Base-by-base conservation (phyloP, 352 stramenopile genomes). In the Pythium rhizo-oryzae region DNA sequence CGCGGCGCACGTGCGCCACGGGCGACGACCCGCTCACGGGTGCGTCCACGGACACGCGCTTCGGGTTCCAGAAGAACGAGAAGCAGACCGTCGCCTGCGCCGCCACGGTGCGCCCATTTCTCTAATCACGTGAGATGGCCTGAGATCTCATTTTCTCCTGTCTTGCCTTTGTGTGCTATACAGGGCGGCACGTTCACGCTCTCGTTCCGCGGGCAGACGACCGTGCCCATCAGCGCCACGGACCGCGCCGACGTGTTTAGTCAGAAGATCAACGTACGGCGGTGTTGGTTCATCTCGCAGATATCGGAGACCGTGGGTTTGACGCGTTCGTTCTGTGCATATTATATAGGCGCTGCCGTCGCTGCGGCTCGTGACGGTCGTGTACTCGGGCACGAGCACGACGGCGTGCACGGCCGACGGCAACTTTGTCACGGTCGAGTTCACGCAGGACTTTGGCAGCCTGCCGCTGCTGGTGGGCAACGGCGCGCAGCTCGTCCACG, bases 51-150 rank as follows among this genome's bases (percentile, higher is more conserved):
- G 86, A 94, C 43, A 63, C 71, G 21, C 49, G 87, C 44, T 93
- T 92, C 62, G 86, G 83, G 4, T 76, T 82, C 58, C 86, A 94
- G 70, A 88, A 89, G 70, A 94, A 94, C 66, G 86, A 94, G 54
- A 92, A 91, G 51, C 84, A 94, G 73, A 85, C 77, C 12, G 72
- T 94, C 8, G 80, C 72, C 37, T 94, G 86, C 67, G 70, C 73
- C 15, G 82, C 86, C 1, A 93, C 84, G 19, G 85, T 93, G 44
- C 47, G 80, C 9, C 9, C 21, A 30, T 11, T 39, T 11, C 6
- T 11, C 33, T 11, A n/a, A n/a, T n/a, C n/a, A n/a, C n/a, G n/a
- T n/a, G 6, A 11, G 33, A 39, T 5, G 11, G 5, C 11, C 33
- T 39, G 33, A 39, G n/a, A n/a, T n/a, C n/a, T n/a, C n/a, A n/a